These are phyloP conservation scores for Jamesozyma hellenica DNA, from an alignment of 805 yeast species.

Conservation along the genomic window DNA sequence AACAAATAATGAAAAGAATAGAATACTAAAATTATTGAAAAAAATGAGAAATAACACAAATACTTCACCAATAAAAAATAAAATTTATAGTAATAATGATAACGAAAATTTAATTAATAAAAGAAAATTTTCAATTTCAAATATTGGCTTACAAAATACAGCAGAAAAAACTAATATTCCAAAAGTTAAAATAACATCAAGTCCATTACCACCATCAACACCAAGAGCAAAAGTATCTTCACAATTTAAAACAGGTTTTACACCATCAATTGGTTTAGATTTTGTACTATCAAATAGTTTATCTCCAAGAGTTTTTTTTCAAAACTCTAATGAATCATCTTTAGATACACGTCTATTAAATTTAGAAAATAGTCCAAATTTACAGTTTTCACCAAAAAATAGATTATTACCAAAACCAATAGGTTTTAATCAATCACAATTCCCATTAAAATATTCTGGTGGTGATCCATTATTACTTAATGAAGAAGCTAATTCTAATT, in stretches of 20 bases:
- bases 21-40: conserved; percentile 21
- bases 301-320: conserved; percentile 4
- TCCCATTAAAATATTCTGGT: conserved; percentile 24
- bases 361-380: conserved; percentile 1
- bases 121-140: not conserved
- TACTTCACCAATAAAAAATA: not conserved
- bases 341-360: not conserved
- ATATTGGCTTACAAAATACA: not conserved
- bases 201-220: conserved; percentile 7
- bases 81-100: not conserved
- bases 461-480: conserved; percentile 27
- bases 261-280: conserved; percentile 5
- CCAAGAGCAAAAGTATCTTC: conserved; percentile 1
- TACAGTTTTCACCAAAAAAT: conserved; percentile 17
- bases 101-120: not conserved
- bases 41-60: conserved; percentile 19
- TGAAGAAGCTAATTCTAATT: conserved; percentile 21
- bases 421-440: conserved; percentile 11
- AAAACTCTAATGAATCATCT: not conserved
- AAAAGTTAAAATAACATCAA: conserved; percentile 2
- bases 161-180: conserved; percentile 1
- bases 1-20: conserved; percentile 17
- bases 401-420: conserved; percentile 6
- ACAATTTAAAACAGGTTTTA: conserved; percentile 8
- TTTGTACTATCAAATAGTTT: conserved; percentile 2